Evolutionary conservation across 306 rosid species (phyloP).

Genomic region (Canavalia ensiformis): DNA sequence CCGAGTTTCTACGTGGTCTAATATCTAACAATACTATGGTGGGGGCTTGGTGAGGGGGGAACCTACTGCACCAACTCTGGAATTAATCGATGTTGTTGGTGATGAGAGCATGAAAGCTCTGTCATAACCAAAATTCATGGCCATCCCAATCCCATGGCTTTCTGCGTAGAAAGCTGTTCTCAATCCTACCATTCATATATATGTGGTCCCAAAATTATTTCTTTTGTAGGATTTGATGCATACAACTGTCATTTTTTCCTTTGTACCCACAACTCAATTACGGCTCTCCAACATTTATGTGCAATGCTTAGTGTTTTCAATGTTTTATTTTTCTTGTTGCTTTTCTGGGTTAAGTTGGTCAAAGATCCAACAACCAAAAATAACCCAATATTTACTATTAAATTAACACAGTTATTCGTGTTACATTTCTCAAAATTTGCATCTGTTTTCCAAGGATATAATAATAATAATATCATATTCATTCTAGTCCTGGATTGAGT

Average conservation of each 20-base stretch:
- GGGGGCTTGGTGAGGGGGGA: conserved; percentile 32
- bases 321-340: not conserved
- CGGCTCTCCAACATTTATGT: not conserved
- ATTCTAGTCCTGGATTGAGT: not conserved
- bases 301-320: not conserved
- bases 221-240: conserved; percentile 31
- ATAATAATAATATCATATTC: not conserved
- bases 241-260: conserved; percentile 20
- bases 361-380: not conserved
- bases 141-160: conserved; percentile 33
- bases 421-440: not conserved
- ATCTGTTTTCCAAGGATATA: not conserved
- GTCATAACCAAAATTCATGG: conserved; percentile 27
- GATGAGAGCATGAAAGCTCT: conserved; percentile 44
- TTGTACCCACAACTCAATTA: not conserved
- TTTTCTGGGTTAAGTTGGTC: not conserved
- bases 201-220: conserved; percentile 38
- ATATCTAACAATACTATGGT: conserved; percentile 24
- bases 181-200: conserved; percentile 31
- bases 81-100: conserved; percentile 34
- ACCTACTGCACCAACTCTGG: conserved; percentile 46
- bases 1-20: conserved; percentile 36
- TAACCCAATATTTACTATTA: not conserved
- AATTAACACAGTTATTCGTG: too few relatives aligned
- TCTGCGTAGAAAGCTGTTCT: conserved; percentile 5